phyloP scores from a whole-genome alignment of 2,329 filamentous ascomycete genomes.

The Cytospora piceicola region DNA sequence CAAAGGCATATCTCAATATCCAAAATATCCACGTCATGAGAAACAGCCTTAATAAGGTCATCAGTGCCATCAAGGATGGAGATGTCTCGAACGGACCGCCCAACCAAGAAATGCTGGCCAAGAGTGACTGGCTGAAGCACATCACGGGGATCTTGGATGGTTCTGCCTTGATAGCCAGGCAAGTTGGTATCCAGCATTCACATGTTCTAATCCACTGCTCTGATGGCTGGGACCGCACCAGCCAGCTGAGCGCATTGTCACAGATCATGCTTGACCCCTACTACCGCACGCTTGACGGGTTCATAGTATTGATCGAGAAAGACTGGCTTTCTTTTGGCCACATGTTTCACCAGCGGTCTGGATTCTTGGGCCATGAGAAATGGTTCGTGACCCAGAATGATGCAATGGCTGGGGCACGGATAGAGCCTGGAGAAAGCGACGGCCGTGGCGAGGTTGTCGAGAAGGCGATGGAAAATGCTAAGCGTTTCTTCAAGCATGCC shows the following conservation, averaged over 20 bases:
- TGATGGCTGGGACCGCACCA: slow-evolving; percentile 97
- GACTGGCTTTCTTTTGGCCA: slow-evolving; percentile 98
- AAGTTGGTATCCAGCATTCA: slow-evolving; percentile 89
- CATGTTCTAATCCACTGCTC: slow-evolving; percentile 97
- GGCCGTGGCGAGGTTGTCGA: slow-evolving; percentile 76
- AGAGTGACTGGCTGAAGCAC: slow-evolving; percentile 90
- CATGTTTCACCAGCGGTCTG: slow-evolving; percentile 93
- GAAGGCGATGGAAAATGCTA: slow-evolving; percentile 81
- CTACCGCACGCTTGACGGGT: slow-evolving; percentile 91
- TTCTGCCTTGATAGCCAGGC: slow-evolving; percentile 79
- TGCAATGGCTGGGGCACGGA: slow-evolving; percentile 65
- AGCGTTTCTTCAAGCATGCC: slow-evolving; percentile 87
- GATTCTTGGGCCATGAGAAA: slow-evolving; percentile 85
- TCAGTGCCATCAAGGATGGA: slow-evolving; percentile 89
- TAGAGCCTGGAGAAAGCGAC: slow-evolving; percentile 65
- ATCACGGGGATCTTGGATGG: slow-evolving; percentile 84
- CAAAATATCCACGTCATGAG: slow-evolving; percentile 99
- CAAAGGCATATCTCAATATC: slow-evolving; percentile 91
- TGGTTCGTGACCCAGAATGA: slow-evolving; percentile 93
- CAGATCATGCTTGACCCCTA: slow-evolving; percentile 96
- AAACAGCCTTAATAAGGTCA: slow-evolving; percentile 81
- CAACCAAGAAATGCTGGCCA: slow-evolving; percentile 77
- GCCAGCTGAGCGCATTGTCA: slow-evolving; percentile 87
- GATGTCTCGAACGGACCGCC: slow-evolving; percentile 84
- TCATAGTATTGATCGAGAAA: slow-evolving; percentile 93